Conservation (phyloP, 176 grass and related monocot genomes). For the Lolium perenne region DNA sequence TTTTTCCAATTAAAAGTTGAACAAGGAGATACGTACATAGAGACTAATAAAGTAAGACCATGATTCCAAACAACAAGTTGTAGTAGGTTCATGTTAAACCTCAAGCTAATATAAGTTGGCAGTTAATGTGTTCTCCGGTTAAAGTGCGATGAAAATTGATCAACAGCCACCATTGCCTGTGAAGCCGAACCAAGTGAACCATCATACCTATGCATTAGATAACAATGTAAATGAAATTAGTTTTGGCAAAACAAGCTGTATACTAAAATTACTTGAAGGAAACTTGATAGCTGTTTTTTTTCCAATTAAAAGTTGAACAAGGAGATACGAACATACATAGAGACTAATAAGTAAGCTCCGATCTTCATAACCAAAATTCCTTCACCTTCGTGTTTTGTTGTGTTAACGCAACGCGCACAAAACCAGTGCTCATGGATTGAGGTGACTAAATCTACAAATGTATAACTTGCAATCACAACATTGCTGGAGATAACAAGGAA, state of each 20-base stretch:
- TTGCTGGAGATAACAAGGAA: constrained; percentile 12
- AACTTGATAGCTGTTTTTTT: constrained; percentile 1
- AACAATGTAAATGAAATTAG: background rate
- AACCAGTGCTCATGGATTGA: constrained; percentile 90
- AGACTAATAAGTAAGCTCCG: constrained; percentile 70
- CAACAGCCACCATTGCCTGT: constrained; percentile 75
- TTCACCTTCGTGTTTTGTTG: constrained; percentile 69
- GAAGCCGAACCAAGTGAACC: constrained; percentile 80
- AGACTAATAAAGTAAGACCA: constrained; percentile 58
- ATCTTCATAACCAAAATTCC: constrained; percentile 83
- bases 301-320: constrained; percentile 26
- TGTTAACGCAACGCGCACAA: constrained; percentile 69
- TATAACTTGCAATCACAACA: constrained; percentile 35
- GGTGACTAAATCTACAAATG: constrained; percentile 74
- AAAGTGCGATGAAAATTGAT: constrained; percentile 78
- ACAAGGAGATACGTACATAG: constrained; percentile 59
- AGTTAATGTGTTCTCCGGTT: constrained; percentile 65
- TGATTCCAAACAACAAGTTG: background rate
- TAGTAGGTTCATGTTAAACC: background rate
- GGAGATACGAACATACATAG: constrained; percentile 65
- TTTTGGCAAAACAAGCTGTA: background rate
- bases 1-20: constrained; percentile 29
- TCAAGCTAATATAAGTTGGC: constrained; percentile 13
- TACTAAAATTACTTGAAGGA: background rate
- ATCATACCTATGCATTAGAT: constrained; percentile 69